A percentile compares a stretch with the other conserved stretches of the same genome.
Conservation (phyloP, 2,329 filamentous ascomycete genomes). For the Sclerotinia spermophila region DNA sequence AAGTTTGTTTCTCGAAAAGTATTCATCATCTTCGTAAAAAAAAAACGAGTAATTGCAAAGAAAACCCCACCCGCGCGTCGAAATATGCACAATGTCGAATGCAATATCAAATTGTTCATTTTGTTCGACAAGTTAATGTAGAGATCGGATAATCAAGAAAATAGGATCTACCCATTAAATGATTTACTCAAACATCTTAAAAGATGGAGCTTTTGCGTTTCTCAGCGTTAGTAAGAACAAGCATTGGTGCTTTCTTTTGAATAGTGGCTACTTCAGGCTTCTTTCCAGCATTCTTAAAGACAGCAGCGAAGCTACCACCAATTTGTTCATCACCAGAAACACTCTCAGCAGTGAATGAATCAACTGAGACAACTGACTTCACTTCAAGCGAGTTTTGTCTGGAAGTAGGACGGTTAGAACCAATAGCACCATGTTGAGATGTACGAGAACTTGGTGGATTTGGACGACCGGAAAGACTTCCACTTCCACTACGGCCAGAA, state of each 20-base stretch:
- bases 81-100: conserved; percentile 39
- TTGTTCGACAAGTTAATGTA: conserved; percentile 24
- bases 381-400: conserved; percentile 58
- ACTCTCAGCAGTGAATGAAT: conserved; percentile 59
- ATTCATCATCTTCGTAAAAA: conserved; percentile 36
- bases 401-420: conserved; percentile 75
- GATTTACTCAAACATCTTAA: conserved; percentile 39
- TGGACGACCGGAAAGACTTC: conserved; percentile 68
- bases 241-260: conserved; percentile 78
- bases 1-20: conserved; percentile 16
- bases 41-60: conserved; percentile 25
- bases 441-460: conserved; percentile 73
- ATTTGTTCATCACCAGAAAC: conserved; percentile 60
- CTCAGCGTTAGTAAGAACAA: conserved; percentile 83
- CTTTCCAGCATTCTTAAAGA: conserved; percentile 59
- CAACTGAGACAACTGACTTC: conserved; percentile 42
- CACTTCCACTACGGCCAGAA: conserved; percentile 65
- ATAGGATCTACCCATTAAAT: conserved; percentile 37
- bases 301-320: conserved; percentile 62
- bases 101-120: conserved; percentile 39
- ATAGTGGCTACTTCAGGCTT: conserved; percentile 55
- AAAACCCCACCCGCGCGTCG: conserved; percentile 11
- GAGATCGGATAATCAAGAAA: conserved; percentile 33
- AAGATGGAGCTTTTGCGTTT: conserved; percentile 76
- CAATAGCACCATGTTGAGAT: conserved; percentile 78